These are phyloP conservation scores for Ceratocystis smalleyi DNA, from an alignment of 2,329 filamentous ascomycete genomes.

Conservation along the genomic window DNA sequence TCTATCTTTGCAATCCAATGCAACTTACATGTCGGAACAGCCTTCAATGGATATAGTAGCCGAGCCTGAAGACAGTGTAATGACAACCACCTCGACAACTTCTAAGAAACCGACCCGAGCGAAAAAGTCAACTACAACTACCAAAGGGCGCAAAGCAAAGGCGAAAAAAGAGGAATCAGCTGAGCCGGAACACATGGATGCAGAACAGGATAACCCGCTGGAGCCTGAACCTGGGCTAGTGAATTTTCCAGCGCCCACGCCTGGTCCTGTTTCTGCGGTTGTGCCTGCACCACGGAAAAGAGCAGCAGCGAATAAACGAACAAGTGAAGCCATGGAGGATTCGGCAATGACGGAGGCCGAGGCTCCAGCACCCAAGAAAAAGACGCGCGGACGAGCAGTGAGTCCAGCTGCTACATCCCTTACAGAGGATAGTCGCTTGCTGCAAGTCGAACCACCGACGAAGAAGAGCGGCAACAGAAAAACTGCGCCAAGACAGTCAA, in stretches of 20 bases:
- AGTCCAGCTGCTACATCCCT: slow-evolving; percentile 29
- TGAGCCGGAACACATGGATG: slow-evolving; percentile 26
- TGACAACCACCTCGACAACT: slow-evolving; percentile 38
- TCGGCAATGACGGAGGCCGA: slow-evolving; percentile 29
- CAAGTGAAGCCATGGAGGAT: slow-evolving; percentile 43
- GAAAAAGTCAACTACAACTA: slow-evolving; percentile 37
- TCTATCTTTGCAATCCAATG: slow-evolving; percentile 42
- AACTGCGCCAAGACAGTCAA: slow-evolving; percentile 30
- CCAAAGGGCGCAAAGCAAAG: slow-evolving; percentile 27
- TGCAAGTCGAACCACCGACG: slow-evolving; percentile 11
- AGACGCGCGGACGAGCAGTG: slow-evolving; percentile 35
- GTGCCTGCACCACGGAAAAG: slow-evolving; percentile 26
- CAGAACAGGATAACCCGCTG: background rate
- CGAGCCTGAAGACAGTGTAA: slow-evolving; percentile 41
- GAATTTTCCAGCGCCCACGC: background rate
- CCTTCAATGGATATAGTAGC: slow-evolving; percentile 25
- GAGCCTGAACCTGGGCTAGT: background rate
- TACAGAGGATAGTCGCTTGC: background rate
- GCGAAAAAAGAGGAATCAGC: slow-evolving; percentile 38
- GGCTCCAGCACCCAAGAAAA: slow-evolving; percentile 43
- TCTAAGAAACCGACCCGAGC: slow-evolving; percentile 29
- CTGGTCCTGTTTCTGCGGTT: slow-evolving; percentile 17
- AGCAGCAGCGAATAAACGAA: slow-evolving; percentile 42
- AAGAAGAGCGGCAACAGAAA: slow-evolving; percentile 26
- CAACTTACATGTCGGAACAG: slow-evolving; percentile 34